These are phyloP conservation scores for Eimeria mitis DNA, from an alignment of 169 alveolate species.

Conservation along the genomic window DNA sequence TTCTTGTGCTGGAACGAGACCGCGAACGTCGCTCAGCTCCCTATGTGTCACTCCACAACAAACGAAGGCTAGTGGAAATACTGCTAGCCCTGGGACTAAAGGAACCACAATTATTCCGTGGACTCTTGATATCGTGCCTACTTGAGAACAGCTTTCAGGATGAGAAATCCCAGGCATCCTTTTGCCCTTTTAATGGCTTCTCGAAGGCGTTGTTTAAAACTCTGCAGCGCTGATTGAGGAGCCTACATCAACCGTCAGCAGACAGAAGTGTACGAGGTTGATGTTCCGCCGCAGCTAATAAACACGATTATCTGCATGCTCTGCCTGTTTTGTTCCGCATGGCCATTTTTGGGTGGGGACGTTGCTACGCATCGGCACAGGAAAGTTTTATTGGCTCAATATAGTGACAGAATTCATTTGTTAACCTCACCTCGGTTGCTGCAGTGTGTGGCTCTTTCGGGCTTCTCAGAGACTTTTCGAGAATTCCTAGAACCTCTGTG, in stretches of 20 bases:
- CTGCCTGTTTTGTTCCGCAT: not conserved
- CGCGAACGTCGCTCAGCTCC: constrained; percentile 63
- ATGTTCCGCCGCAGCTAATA: not conserved
- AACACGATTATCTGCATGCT: not conserved
- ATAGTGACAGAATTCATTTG: not conserved
- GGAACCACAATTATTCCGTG: not conserved
- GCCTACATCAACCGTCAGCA: not conserved
- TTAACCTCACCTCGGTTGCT: not conserved
- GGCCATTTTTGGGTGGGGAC: not conserved
- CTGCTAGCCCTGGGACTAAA: not conserved
- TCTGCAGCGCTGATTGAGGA: constrained; percentile 47
- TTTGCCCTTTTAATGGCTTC: constrained; percentile 21
- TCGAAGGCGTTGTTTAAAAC: constrained; percentile 58
- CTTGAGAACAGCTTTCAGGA: constrained; percentile 53
- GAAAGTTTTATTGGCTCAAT: not conserved
- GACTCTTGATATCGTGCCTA: not conserved
- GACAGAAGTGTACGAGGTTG: not conserved
- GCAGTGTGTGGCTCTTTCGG: not conserved
- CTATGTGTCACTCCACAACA: constrained; percentile 40
- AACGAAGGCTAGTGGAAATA: not conserved
- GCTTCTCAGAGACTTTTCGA: constrained; percentile 29
- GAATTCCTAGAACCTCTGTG: constrained; percentile 32
- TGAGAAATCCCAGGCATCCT: constrained; percentile 53
- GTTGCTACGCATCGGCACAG: not conserved
- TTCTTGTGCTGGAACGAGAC: constrained; percentile 47